Percentiles rank a stretch among this genome's conserved stretches.
Evolutionary conservation across 192 early-diverging fungal species (phyloP).

Genomic region (Backusella tuberculispora): DNA sequence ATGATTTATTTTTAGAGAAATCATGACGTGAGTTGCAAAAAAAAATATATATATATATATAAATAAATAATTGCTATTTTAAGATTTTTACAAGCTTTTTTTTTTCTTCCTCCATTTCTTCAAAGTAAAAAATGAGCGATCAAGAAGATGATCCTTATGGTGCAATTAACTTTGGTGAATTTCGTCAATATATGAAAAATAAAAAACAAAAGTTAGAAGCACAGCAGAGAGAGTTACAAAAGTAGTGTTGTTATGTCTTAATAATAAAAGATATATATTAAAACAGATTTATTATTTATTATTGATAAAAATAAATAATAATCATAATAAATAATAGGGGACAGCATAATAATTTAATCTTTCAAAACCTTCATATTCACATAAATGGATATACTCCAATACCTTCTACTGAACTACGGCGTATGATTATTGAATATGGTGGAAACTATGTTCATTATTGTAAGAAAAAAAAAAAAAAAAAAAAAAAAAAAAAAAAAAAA

Average conservation of each 20-base stretch:
- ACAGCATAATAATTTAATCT: constrained; percentile 32
- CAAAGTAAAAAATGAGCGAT: not conserved
- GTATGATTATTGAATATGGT: constrained; percentile 58
- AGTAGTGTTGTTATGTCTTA: not conserved
- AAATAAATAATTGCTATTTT: not conserved
- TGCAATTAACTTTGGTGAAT: constrained; percentile 52
- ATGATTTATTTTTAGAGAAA: not conserved
- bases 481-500: too few species aligned
- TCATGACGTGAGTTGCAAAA: not conserved
- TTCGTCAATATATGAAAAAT: constrained; percentile 51
- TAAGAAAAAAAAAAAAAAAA: constrained; percentile 6
- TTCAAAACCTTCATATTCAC: constrained; percentile 53
- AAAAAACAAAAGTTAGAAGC: constrained; percentile 54
- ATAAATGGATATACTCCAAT: constrained; percentile 77
- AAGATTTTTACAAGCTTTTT: not conserved
- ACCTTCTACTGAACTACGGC: constrained; percentile 51
- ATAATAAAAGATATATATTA: not conserved
- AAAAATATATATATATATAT: not conserved
- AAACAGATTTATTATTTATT: constrained; percentile 3
- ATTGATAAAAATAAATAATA: not conserved
- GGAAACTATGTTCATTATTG: constrained; percentile 52
- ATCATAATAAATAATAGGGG: constrained; percentile 11
- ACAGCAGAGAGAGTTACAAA: constrained; percentile 50
- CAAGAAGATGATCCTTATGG: constrained; percentile 44
- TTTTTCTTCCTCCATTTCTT: not conserved